Evolutionary conservation across 179 eudicot genomes (phyloP), one percentile per base, ranked within the genome.

Genomic region (Heliamphora pulchella): DNA sequence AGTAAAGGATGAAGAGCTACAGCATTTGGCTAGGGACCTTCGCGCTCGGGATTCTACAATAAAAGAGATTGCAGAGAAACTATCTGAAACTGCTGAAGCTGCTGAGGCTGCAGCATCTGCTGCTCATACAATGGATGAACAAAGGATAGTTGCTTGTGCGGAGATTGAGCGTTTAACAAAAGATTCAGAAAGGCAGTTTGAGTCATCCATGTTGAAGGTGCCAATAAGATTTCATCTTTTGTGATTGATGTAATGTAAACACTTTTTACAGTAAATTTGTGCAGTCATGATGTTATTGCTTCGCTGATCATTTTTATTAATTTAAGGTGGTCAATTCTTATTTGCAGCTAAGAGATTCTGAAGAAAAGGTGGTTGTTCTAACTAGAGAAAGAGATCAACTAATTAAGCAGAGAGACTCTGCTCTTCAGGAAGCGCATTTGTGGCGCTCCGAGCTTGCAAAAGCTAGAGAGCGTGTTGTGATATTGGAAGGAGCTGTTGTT

Each of bases 1-100:
- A 79, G 99, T 96, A 80, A 96, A 96, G 84, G 99, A 96, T 80
- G 99, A 96, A 87, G 99, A 96, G 82, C 85, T 96, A 82, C 98
- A 96, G 84, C 88, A 94, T 79, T 87, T 96, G 87, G 91, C 99
- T 1, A 87, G 92, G 80, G 99, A 96, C 65, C 80, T 96, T 81
- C 99, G 99, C 39, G 87, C 93, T 74, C 87, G 97, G 80, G 99
- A 96, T 88, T 91, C 99, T 79, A 89, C 94, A 51, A 92, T 96
- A 85, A 91, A 84, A 79, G 98, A 91, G 79, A 81, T 96, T 82
- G 94, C 94, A 14, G 99, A 91, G 72, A 94, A 90, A 80, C 89
- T 96, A 74, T 84, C 96, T 80, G 98, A 92, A 82, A 96, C 99
- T 74, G 99, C 99, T 79, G 96, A 90, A 81, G 99, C 99, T 71